Conservation (phyloP, 352 stramenopile species). For the Aphanomyces cochlioides region DNA sequence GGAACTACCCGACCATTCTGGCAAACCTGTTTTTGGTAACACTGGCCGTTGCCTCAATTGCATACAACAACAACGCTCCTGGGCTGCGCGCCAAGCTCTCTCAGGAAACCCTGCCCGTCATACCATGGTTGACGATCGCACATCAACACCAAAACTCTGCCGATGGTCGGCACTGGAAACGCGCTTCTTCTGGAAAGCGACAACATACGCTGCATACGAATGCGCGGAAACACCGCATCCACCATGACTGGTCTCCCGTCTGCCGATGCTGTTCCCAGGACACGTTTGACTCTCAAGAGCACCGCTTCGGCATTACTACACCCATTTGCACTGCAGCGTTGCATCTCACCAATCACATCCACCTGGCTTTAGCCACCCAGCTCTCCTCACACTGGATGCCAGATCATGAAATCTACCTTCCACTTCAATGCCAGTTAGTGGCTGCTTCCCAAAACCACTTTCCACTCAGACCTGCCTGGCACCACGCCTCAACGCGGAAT, state of each 20-base stretch:
- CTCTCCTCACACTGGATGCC: background rate
- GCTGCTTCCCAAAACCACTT: background rate
- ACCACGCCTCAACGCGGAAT: background rate
- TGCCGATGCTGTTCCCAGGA: too few relatives aligned
- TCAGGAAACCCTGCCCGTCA: background rate
- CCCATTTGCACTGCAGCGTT: background rate
- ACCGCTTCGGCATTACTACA: background rate
- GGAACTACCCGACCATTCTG: background rate
- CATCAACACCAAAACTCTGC: too few relatives aligned
- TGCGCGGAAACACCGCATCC: background rate
- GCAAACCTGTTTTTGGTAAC: background rate
- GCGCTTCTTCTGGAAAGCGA: background rate
- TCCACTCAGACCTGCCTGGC: too few relatives aligned
- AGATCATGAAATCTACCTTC: background rate
- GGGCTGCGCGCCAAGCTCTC: background rate
- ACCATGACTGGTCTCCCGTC: too few relatives aligned
- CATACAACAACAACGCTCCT: background rate
- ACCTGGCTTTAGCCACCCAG: background rate
- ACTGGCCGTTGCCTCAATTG: background rate
- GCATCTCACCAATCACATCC: background rate
- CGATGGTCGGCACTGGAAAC: too few relatives aligned
- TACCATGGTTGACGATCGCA: background rate
- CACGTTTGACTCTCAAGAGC: too few relatives aligned
- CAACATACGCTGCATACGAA: constrained; percentile 1
- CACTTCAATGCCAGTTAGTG: background rate